A percentile compares a stretch with the other conserved stretches of the same genome.
Evolutionary conservation across 2,329 filamentous ascomycete genomes (phyloP).

Genomic region (Ambrosiella xylebori): DNA sequence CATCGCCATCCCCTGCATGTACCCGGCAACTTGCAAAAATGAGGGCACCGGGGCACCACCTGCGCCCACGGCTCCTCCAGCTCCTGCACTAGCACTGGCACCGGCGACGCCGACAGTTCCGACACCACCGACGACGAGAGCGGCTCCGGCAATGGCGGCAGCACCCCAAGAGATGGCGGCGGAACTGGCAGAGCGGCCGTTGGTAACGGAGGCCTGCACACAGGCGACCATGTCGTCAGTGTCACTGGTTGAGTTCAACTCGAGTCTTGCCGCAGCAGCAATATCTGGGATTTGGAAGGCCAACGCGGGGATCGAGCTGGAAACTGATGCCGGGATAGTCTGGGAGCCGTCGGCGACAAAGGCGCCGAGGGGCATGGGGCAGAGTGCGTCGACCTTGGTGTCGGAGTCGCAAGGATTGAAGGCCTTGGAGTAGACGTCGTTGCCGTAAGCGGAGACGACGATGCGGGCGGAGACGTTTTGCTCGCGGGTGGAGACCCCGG

Average conservation of each 20-base stretch:
- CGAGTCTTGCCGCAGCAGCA: slow-evolving; percentile 64
- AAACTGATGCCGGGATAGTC: slow-evolving; percentile 52
- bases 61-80: slow-evolving; percentile 33
- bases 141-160: slow-evolving; percentile 69
- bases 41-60: slow-evolving; percentile 51
- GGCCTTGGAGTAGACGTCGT: slow-evolving; percentile 54
- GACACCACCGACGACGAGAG: slow-evolving; percentile 54
- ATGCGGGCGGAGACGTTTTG: slow-evolving; percentile 70
- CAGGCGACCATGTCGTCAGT: slow-evolving; percentile 52
- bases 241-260: slow-evolving; percentile 46
- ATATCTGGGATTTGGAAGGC: slow-evolving; percentile 86
- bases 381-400: slow-evolving; percentile 51
- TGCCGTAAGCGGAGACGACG: slow-evolving; percentile 69
- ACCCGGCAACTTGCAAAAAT: slow-evolving; percentile 69
- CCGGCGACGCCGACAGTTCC: slow-evolving; percentile 43
- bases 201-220: slow-evolving; percentile 62
- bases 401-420: slow-evolving; percentile 66
- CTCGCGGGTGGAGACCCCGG: slow-evolving; percentile 52
- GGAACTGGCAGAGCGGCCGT: slow-evolving; percentile 67
- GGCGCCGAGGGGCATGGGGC: slow-evolving; percentile 60
- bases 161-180: slow-evolving; percentile 69
- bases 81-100: slow-evolving; percentile 42
- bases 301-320: slow-evolving; percentile 64
- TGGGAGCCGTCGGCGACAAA: slow-evolving; percentile 62
- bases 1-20: slow-evolving; percentile 87